Evolutionary conservation across 192 early-diverging fungal genomes (phyloP).

Genomic region (Backusella morwellensis): DNA sequence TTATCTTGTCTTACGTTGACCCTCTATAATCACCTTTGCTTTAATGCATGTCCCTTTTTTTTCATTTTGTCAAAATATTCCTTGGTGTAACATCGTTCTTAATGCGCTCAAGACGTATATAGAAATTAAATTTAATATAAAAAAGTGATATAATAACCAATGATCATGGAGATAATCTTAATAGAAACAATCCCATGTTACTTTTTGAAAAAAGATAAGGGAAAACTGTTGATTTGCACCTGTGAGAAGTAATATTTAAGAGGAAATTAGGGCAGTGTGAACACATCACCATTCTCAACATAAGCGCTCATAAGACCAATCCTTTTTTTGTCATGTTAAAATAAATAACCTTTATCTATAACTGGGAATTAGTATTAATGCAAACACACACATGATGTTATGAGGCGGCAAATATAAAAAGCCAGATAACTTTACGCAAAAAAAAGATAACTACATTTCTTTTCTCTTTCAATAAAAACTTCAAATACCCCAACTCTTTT

Average conservation of each 20-base stretch:
- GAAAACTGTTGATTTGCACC: neutral
- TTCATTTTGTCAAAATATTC: neutral
- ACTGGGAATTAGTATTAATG: neutral
- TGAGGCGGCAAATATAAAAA: neutral
- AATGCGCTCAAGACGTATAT: neutral
- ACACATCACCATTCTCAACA: neutral
- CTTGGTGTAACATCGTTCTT: neutral
- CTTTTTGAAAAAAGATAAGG: neutral
- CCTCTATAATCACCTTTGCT: neutral
- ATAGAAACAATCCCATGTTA: neutral
- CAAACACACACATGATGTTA: neutral
- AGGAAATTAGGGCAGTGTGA: neutral
- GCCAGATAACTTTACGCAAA: neutral
- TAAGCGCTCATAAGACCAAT: neutral
- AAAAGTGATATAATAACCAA: neutral
- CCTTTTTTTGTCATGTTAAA: neutral
- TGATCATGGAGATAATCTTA: neutral
- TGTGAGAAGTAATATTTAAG: constrained; percentile 1
- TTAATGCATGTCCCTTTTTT: neutral
- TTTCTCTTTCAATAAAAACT: neutral
- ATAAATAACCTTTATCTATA: neutral
- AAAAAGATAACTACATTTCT: neutral
- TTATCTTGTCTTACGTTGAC: neutral
- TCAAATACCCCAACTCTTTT: neutral
- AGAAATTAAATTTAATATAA: neutral